These are phyloP conservation scores for Zygoascus sp. DNA, from an alignment of 1,139 yeast species.

Conservation along the genomic window DNA sequence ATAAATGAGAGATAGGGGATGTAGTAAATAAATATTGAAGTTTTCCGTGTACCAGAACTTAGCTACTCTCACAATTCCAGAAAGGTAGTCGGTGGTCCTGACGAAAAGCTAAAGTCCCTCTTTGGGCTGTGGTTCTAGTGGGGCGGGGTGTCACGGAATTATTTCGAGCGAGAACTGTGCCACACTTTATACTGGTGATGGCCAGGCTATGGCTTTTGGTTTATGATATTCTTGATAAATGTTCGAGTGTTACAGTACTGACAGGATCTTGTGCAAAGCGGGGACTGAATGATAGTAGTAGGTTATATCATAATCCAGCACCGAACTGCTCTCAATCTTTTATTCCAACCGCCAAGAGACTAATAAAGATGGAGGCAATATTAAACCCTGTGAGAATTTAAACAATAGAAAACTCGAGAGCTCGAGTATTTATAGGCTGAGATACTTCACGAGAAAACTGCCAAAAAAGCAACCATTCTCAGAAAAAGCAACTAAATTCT, in stretches of 20 bases:
- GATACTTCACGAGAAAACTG: background rate
- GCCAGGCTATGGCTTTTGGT: background rate
- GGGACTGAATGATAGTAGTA: no score
- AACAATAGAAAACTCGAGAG: background rate
- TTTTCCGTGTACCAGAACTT: background rate
- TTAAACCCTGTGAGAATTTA: background rate
- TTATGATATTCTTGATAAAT: background rate
- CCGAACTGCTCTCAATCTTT: background rate
- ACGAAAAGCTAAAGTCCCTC: background rate
- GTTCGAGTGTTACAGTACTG: background rate
- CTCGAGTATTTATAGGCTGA: background rate
- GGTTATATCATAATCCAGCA: background rate
- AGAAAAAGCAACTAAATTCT: background rate
- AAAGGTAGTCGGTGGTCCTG: background rate
- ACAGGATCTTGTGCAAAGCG: no score
- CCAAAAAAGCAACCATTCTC: background rate
- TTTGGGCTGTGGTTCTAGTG: background rate
- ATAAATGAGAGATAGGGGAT: background rate
- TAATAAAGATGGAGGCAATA: background rate
- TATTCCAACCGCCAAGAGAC: no score
- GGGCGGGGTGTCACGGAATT: background rate
- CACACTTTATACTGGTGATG: background rate
- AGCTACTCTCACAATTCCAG: background rate
- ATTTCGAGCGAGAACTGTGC: background rate
- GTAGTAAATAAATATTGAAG: background rate